phyloP scores from a whole-genome alignment of 176 grass and related monocot genomes.

The Phoenix dactylifera region DNA sequence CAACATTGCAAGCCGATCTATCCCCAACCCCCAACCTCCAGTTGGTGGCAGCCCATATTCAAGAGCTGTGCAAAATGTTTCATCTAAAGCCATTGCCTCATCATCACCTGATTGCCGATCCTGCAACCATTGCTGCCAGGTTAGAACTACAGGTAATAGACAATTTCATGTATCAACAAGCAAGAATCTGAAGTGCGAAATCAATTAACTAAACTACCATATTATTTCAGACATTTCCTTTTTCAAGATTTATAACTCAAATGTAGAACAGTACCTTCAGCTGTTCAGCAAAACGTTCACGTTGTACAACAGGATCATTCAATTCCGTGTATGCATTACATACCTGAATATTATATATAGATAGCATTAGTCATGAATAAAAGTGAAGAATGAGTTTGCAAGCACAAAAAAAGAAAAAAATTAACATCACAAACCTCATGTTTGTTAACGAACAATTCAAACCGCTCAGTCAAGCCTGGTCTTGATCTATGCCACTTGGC shows the following conservation, averaged over 20 bases:
- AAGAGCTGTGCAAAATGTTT: constrained; percentile 17
- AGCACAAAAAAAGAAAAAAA: no score
- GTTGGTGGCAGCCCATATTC: constrained; percentile 22
- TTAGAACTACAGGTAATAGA: constrained; percentile 2
- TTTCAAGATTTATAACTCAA: no score
- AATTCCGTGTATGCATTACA: constrained; percentile 94
- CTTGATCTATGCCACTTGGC: constrained; percentile 81
- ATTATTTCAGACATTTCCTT: no score
- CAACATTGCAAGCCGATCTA: constrained; percentile 58
- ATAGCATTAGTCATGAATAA: constrained; percentile 16
- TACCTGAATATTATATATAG: constrained; percentile 41
- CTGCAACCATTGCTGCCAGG: constrained; percentile 3
- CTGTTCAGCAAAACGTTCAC: constrained; percentile 81
- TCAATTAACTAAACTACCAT: no score
- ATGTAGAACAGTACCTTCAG: constrained; percentile 48
- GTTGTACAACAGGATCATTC: constrained; percentile 78
- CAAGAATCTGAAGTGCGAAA: no score
- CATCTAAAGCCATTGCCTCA: constrained; percentile 7
- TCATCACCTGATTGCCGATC: constrained; percentile 11
- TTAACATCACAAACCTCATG: constrained; percentile 49
- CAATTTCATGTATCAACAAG: no score
- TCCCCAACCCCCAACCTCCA: constrained; percentile 9
- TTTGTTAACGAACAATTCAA: constrained; percentile 93
- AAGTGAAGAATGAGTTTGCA: no score
- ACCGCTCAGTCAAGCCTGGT: constrained; percentile 68